These are phyloP conservation scores for Aspergillus sp. DNA, from an alignment of 2,329 filamentous ascomycete genomes.

Conservation along the genomic window DNA sequence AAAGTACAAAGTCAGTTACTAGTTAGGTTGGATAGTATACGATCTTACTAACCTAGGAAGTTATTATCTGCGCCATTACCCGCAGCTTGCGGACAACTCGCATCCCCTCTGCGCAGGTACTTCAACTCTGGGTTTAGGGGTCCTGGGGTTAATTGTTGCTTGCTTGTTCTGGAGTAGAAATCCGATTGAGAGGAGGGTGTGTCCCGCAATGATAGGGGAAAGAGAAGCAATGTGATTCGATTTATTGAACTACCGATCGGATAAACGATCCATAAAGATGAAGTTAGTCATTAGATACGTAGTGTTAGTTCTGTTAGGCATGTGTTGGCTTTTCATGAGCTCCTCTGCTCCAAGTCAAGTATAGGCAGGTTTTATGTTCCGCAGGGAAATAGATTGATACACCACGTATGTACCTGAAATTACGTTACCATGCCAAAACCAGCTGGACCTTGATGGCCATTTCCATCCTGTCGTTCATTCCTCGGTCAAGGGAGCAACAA, in stretches of 20 bases:
- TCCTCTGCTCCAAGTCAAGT: not conserved
- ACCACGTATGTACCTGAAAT: not conserved
- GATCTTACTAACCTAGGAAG: too few species aligned
- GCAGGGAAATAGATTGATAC: not conserved
- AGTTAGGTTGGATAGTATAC: too few species aligned
- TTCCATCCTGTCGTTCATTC: not conserved
- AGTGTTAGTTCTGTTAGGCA: not conserved
- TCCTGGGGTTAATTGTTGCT: too few species aligned
- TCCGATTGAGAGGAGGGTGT: not conserved
- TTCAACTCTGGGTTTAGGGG: too few species aligned
- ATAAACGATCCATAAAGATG: slow-evolving; percentile 2
- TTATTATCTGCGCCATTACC: too few species aligned
- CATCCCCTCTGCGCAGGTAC: too few species aligned
- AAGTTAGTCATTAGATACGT: not conserved
- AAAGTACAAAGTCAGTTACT: too few species aligned
- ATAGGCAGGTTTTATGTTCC: not conserved
- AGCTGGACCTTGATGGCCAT: not conserved
- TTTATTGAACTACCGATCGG: slow-evolving; percentile 1
- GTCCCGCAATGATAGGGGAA: not conserved
- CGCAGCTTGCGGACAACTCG: too few species aligned
- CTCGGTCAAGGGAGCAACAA: not conserved
- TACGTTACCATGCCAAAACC: not conserved
- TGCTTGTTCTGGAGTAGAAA: not conserved
- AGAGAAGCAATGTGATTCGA: not conserved
- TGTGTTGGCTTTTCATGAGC: not conserved